Conservation (phyloP, 208 protist species). For the Blechomonas ayalai region DNA sequence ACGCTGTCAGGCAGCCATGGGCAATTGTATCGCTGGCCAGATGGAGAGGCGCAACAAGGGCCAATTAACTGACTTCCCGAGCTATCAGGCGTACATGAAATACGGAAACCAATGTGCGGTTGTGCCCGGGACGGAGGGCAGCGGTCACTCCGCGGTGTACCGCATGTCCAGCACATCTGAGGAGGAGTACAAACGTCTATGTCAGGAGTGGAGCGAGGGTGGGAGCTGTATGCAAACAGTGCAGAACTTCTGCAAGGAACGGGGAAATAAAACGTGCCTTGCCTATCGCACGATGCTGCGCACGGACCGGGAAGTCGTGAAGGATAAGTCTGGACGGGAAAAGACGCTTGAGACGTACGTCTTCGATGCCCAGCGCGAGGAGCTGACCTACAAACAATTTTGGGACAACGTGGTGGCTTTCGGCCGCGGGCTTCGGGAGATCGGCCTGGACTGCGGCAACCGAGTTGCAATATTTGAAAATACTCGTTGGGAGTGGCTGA, state of each 20-base stretch:
- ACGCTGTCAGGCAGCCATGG: no score
- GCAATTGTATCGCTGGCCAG: slow-evolving; percentile 30
- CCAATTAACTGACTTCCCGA: slow-evolving; percentile 29
- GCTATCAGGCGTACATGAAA: slow-evolving; percentile 27
- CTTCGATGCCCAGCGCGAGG: slow-evolving; percentile 40
- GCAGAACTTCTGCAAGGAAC: slow-evolving; percentile 30
- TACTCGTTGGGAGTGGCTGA: slow-evolving; percentile 83
- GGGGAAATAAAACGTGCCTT: slow-evolving; percentile 30
- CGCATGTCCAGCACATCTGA: slow-evolving; percentile 46
- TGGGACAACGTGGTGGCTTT: slow-evolving; percentile 49
- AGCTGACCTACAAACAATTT: slow-evolving; percentile 40
- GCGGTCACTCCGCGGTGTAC: slow-evolving; percentile 49
- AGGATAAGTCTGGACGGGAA: slow-evolving; percentile 20
- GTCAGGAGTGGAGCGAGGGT: slow-evolving; percentile 29
- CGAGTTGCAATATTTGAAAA: slow-evolving; percentile 66
- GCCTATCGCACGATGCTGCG: slow-evolving; percentile 38
- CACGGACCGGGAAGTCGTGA: slow-evolving; percentile 33
- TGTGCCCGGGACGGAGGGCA: slow-evolving; percentile 25
- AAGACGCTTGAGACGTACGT: slow-evolving; percentile 60
- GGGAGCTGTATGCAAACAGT: slow-evolving; percentile 29
- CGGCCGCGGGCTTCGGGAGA: slow-evolving; percentile 33
- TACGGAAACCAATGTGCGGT: slow-evolving; percentile 30
- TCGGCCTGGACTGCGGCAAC: slow-evolving; percentile 44
- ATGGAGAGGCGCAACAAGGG: slow-evolving; percentile 32
- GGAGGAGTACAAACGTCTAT: slow-evolving; percentile 30